These are phyloP conservation scores for Entomortierella parvispora DNA, from an alignment of 192 early-diverging fungal genomes.

Conservation along the genomic window DNA sequence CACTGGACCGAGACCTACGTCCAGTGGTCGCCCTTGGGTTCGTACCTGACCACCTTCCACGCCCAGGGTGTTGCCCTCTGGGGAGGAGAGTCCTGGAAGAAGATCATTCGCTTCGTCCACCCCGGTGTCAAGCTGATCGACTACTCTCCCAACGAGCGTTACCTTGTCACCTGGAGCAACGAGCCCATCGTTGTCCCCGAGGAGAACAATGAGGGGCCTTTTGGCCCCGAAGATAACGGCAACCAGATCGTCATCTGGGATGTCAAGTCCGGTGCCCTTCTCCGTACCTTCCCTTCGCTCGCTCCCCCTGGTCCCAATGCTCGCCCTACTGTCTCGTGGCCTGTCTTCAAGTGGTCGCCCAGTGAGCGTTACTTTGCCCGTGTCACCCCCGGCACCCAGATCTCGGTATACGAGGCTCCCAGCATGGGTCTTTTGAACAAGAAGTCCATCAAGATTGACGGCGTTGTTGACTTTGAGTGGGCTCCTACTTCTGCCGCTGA, in stretches of 20 bases:
- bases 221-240: conserved; percentile 74
- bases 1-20: conserved; percentile 97
- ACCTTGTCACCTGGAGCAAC: conserved; percentile 89
- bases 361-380: conserved; percentile 96
- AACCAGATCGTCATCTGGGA: conserved; percentile 92
- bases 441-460: conserved; percentile 90
- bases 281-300: conserved; percentile 86
- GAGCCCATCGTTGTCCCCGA: conserved; percentile 83
- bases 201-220: conserved; percentile 76
- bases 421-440: conserved; percentile 93
- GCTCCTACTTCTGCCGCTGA: conserved; percentile 59
- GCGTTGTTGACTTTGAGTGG: conserved; percentile 84
- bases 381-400: conserved; percentile 74
- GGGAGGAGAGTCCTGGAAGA: conserved; percentile 93
- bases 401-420: conserved; percentile 94
- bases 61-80: conserved; percentile 93
- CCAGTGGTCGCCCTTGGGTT: conserved; percentile 94
- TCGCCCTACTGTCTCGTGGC: conserved; percentile 82
- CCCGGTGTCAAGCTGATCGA: conserved; percentile 90
- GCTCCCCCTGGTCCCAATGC: conserved; percentile 45
- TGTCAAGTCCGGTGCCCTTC: conserved; percentile 80
- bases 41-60: conserved; percentile 95
- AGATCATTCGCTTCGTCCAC: conserved; percentile 93
- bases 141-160: conserved; percentile 95
- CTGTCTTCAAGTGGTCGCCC: conserved; percentile 97